Percentiles rank a stretch among this genome's conserved stretches.
Conservation (phyloP, 805 yeast genomes). For the Suhomyces canberraensis region DNA sequence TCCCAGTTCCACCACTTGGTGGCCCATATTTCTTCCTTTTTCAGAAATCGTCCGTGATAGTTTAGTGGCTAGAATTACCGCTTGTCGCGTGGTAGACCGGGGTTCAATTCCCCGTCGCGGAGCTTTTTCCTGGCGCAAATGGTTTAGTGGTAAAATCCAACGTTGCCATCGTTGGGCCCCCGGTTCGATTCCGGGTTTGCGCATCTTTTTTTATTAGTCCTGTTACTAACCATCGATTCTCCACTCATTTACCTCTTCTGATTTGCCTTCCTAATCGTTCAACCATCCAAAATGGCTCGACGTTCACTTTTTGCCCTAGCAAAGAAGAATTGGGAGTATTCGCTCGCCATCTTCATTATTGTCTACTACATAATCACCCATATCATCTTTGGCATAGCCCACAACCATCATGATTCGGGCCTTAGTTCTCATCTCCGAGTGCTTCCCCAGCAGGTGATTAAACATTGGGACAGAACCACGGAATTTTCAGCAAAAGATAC, state of each 20-base stretch:
- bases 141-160: conserved; percentile 9
- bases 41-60: conserved; percentile 6
- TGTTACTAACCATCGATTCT: background rate
- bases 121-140: conserved; percentile 7
- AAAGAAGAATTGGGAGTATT: conserved; percentile 22
- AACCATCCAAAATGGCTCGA: background rate
- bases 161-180: conserved; percentile 10
- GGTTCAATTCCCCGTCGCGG: conserved; percentile 10
- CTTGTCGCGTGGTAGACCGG: conserved; percentile 10
- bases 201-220: conserved; percentile 2
- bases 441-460: conserved; percentile 21
- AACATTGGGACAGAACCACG: conserved; percentile 10
- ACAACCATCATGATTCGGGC: conserved; percentile 11
- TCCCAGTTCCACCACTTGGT: too few species aligned
- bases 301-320: background rate
- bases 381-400: conserved; percentile 12
- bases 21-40: too few species aligned
- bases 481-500: conserved; percentile 3
- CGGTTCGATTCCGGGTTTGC: conserved; percentile 10
- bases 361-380: conserved; percentile 21
- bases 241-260: background rate
- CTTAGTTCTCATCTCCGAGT: conserved; percentile 16
- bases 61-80: conserved; percentile 9
- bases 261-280: too few species aligned
- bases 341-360: conserved; percentile 17